A percentile compares a stretch with the other conserved stretches of the same genome.
Conservation (phyloP, 768 basidiomycete genomes). For the Naganishia vishniacii region DNA sequence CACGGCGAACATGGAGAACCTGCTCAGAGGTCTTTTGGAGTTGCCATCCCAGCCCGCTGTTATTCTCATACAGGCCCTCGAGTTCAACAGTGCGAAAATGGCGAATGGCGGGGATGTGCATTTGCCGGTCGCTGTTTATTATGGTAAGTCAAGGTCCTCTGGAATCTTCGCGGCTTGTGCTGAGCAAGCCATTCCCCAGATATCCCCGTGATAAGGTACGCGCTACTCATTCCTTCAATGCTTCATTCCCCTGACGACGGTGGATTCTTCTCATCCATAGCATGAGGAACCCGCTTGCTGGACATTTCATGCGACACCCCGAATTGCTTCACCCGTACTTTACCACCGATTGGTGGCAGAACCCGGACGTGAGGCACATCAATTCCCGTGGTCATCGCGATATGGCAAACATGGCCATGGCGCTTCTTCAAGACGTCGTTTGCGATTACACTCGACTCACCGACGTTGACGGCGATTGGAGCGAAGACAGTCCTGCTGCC, state of each 20-base stretch:
- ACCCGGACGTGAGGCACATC: conserved; percentile 45
- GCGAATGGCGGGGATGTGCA: conserved; percentile 46
- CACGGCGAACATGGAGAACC: conserved; percentile 48
- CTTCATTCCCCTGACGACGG: background rate
- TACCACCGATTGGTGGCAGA: conserved; percentile 44
- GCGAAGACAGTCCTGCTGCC: background rate
- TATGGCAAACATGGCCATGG: conserved; percentile 39
- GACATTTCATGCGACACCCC: conserved; percentile 43
- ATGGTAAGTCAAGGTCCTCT: conserved; percentile 30
- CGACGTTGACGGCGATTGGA: background rate
- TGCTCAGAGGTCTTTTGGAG: conserved; percentile 43
- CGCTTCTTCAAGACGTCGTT: conserved; percentile 38
- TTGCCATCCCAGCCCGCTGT: conserved; percentile 43
- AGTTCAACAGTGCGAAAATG: conserved; percentile 43
- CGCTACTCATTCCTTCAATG: background rate
- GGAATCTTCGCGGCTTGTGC: background rate
- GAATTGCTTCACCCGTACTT: conserved; percentile 44
- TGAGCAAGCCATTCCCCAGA: conserved; percentile 25
- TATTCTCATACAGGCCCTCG: conserved; percentile 44
- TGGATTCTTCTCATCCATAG: conserved; percentile 23
- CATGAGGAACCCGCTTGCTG: conserved; percentile 41
- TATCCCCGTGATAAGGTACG: conserved; percentile 44
- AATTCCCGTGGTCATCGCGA: conserved; percentile 44
- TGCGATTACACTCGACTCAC: conserved; percentile 32
- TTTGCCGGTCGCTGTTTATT: conserved; percentile 46